Evolutionary conservation across 148 eudicot species (phyloP).

Genomic region (Diospyros kaki): DNA sequence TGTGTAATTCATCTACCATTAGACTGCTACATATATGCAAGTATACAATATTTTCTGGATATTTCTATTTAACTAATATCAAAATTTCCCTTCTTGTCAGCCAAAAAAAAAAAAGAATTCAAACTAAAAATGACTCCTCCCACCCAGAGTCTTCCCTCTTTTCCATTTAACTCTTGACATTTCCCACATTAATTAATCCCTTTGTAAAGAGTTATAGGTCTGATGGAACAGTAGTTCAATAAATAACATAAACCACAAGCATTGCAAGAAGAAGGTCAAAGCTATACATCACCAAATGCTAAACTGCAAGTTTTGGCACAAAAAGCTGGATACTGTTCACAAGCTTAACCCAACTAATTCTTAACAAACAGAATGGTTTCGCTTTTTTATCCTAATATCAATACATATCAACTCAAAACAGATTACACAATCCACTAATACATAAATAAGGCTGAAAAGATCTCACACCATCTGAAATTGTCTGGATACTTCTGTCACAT

Average conservation of each 20-base stretch:
- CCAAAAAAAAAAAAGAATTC: background rate
- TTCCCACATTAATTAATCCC: background rate
- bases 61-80: too few species aligned
- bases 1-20: too few species aligned
- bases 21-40: too few species aligned
- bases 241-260: background rate
- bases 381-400: background rate
- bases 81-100: too few species aligned
- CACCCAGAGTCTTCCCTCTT: background rate
- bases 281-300: background rate
- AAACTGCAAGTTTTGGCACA: background rate
- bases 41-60: too few species aligned
- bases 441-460: slow-evolving; percentile 19
- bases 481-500: slow-evolving; percentile 42
- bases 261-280: background rate
- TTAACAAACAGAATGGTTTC: background rate
- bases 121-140: background rate
- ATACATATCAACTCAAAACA: background rate
- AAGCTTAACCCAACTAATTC: background rate
- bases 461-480: slow-evolving; percentile 50
- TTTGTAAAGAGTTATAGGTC: too few species aligned
- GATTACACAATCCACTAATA: background rate
- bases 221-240: background rate
- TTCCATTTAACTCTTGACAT: background rate
- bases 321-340: background rate